These are phyloP conservation scores for Kalanchoe fedtschenkoi DNA, from an alignment of 164 flowering plant species.

Conservation along the genomic window DNA sequence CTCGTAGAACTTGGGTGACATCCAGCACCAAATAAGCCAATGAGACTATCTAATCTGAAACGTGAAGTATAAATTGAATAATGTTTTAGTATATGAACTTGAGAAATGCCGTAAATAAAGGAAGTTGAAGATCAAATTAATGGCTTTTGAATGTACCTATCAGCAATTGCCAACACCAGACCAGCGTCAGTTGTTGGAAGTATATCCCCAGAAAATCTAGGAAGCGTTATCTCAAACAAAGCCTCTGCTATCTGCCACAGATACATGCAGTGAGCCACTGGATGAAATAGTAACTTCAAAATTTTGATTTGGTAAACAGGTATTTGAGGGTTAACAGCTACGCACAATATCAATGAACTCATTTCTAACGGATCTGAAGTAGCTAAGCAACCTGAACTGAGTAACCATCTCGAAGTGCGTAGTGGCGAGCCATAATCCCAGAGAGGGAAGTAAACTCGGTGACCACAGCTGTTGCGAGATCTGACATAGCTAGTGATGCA, in stretches of 20 bases:
- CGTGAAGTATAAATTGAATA: slow-evolving; percentile 4
- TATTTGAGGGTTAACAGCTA: not conserved
- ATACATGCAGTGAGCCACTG: not conserved
- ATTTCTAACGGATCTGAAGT: not conserved
- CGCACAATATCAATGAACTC: not conserved
- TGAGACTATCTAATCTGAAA: slow-evolving; percentile 89
- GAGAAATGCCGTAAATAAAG: not conserved
- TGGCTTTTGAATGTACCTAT: slow-evolving; percentile 44
- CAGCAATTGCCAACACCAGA: slow-evolving; percentile 73
- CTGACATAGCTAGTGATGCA: slow-evolving; percentile 90
- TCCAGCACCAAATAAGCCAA: slow-evolving; percentile 88
- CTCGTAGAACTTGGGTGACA: slow-evolving; percentile 80
- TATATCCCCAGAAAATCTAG: slow-evolving; percentile 81
- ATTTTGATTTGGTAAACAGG: not conserved
- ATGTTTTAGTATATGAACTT: not conserved
- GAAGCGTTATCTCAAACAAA: slow-evolving; percentile 79
- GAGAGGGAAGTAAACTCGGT: slow-evolving; percentile 89
- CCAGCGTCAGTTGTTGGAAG: slow-evolving; percentile 82
- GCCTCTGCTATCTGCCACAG: slow-evolving; percentile 74
- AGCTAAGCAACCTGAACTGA: slow-evolving; percentile 46
- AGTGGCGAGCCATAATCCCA: slow-evolving; percentile 92
- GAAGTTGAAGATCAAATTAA: not conserved
- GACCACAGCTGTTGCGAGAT: slow-evolving; percentile 89
- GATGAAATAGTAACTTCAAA: no score
- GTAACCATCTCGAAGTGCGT: slow-evolving; percentile 87